Percentiles rank a stretch among this genome's conserved stretches.
These are phyloP conservation scores for Cryptococcus maquisensis DNA, from an alignment of 1,284 basidiomycete species.

Conservation along the genomic window DNA sequence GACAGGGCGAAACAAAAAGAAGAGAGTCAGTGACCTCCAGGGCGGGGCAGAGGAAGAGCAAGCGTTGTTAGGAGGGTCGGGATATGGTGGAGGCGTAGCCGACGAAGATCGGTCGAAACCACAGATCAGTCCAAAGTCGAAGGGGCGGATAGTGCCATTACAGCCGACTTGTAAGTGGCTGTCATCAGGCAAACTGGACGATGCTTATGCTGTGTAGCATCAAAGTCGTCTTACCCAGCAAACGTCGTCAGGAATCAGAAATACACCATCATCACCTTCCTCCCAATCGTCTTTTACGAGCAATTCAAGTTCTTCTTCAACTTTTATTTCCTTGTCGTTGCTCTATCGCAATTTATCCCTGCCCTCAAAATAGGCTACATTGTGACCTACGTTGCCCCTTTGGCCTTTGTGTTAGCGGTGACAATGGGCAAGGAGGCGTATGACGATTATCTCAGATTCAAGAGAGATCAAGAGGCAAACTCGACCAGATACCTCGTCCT, in stretches of 20 bases:
- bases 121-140: conserved; percentile 25
- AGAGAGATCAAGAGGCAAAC: conserved; percentile 90
- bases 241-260: conserved; percentile 98
- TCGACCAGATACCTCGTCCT: conserved; percentile 84
- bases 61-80: conserved; percentile 16
- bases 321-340: conserved; percentile 95
- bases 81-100: not conserved
- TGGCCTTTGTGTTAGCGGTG: conserved; percentile 88
- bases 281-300: conserved; percentile 95
- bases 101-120: conserved; percentile 1
- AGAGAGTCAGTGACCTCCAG: conserved; percentile 33
- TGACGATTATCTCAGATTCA: conserved; percentile 91
- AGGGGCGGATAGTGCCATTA: conserved; percentile 72
- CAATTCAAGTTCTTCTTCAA: conserved; percentile 99
- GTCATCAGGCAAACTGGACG: not conserved
- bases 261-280: conserved; percentile 89
- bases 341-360: conserved; percentile 91
- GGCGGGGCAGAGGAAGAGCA: conserved; percentile 11
- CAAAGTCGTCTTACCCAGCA: conserved; percentile 51
- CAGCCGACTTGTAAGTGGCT: conserved; percentile 60
- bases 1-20: conserved; percentile 13
- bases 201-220: conserved; percentile 2
- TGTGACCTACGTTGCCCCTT: conserved; percentile 89
- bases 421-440: conserved; percentile 99
- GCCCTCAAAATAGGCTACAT: conserved; percentile 97